phyloP scores from a whole-genome alignment of 495 filamentous ascomycete genomes.

The Aspergillus indologenus region DNA sequence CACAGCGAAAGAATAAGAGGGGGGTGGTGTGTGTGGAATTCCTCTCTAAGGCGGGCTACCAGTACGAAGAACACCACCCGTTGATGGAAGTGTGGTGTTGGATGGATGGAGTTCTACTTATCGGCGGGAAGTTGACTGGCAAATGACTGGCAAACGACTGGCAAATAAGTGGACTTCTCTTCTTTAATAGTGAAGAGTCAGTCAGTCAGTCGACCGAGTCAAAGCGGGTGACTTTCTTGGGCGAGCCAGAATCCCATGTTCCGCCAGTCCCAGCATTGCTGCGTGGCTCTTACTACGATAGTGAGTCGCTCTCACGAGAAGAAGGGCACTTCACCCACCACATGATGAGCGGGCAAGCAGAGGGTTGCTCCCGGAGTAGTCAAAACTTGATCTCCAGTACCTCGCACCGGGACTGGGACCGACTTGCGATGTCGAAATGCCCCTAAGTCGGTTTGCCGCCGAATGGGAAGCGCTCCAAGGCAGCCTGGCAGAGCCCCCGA shows the following conservation, averaged over 20 bases:
- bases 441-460: not conserved
- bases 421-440: not conserved
- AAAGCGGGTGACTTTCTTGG: not conserved
- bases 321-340: not conserved
- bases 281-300: slow-evolving; percentile 22
- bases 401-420: not conserved
- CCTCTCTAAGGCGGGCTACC: not conserved
- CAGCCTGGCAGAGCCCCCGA: not conserved
- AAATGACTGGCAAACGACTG: no score
- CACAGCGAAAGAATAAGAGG: not conserved
- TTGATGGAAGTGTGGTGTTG: not conserved
- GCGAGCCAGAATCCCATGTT: not conserved
- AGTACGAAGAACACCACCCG: slow-evolving; percentile 15
- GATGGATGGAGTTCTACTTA: slow-evolving; percentile 13
- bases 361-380: not conserved
- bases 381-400: not conserved
- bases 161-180: not conserved
- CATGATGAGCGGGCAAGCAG: not conserved
- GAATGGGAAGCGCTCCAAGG: not conserved
- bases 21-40: not conserved
- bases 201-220: slow-evolving; percentile 7
- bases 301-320: not conserved
- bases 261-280: slow-evolving; percentile 6
- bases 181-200: slow-evolving; percentile 4
- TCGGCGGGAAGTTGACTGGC: not conserved